These are phyloP conservation scores for Candida pseudocylindracea DNA, from an alignment of 1,139 yeast species.

Conservation along the genomic window DNA sequence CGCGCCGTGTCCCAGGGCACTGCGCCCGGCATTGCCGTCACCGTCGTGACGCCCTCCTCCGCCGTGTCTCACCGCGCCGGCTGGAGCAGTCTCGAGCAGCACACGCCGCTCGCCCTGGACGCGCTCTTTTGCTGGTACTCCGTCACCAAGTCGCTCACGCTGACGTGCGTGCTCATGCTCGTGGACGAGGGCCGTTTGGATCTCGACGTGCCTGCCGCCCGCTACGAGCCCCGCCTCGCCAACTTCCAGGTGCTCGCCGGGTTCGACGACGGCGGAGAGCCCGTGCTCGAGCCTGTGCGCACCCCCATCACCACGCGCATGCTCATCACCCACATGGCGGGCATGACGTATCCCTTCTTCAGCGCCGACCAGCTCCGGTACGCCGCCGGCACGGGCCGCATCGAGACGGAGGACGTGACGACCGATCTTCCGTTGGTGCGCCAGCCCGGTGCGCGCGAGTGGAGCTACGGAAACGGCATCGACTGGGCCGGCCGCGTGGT, in stretches of 20 bases:
- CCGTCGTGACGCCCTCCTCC: no score
- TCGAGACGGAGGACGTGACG: no score
- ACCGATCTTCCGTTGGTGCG: no score
- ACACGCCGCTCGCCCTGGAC: neutral
- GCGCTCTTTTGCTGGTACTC: constrained; percentile 2
- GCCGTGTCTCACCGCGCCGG: no score
- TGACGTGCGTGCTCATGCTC: constrained; percentile 21
- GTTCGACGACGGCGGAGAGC: constrained; percentile 9
- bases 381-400: no score
- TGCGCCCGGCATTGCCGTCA: no score
- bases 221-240: constrained; percentile 17
- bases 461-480: constrained; percentile 25
- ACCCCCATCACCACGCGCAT: constrained; percentile 21
- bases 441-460: constrained; percentile 7
- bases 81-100: neutral
- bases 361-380: constrained; percentile 6
- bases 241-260: constrained; percentile 17
- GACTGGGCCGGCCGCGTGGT: constrained; percentile 33
- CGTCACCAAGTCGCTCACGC: constrained; percentile 25
- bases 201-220: constrained; percentile 19
- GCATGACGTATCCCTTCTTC: constrained; percentile 24
- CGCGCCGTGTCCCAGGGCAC: no score
- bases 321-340: constrained; percentile 27
- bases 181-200: constrained; percentile 19
- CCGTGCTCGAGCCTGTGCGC: constrained; percentile 9